Evolutionary conservation across 225 moss, liverwort and hornwort genomes (phyloP).

Genomic region (Sphagnum contortum): DNA sequence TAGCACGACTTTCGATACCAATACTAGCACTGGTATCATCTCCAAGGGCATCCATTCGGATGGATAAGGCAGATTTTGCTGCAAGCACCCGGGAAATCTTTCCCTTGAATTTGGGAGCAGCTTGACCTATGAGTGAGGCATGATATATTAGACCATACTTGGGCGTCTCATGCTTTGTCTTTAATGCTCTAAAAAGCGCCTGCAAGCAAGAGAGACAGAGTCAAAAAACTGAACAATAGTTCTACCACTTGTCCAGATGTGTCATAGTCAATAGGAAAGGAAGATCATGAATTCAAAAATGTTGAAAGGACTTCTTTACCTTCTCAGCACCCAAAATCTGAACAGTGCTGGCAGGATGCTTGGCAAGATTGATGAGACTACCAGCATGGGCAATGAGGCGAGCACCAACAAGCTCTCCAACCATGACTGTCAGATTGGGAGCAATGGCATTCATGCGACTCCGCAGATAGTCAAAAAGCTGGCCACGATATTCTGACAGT

Average conservation of each 20-base stretch:
- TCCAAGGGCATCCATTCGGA: conserved; percentile 74
- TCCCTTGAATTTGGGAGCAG: conserved; percentile 82
- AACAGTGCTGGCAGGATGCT: conserved; percentile 78
- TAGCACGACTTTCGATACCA: conserved; percentile 58
- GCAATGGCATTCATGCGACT: conserved; percentile 90
- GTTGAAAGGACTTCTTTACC: conserved; percentile 5
- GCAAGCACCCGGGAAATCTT: conserved; percentile 90
- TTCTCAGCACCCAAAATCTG: conserved; percentile 93
- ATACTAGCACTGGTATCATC: conserved; percentile 52
- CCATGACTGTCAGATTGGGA: conserved; percentile 72
- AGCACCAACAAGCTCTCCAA: conserved; percentile 79
- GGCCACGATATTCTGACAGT: conserved; percentile 58
- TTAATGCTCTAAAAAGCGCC: conserved; percentile 79
- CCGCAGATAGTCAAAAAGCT: conserved; percentile 71
- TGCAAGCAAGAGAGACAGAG: conserved; percentile 5
- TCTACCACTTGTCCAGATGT: too few relatives aligned
- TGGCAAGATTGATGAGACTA: conserved; percentile 71
- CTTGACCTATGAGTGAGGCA: conserved; percentile 81
- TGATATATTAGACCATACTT: conserved; percentile 95
- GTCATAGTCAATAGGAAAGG: too few relatives aligned
- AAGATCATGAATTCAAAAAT: too few relatives aligned
- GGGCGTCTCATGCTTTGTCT: conserved; percentile 95
- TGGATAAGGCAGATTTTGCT: conserved; percentile 72
- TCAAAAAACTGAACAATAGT: too few relatives aligned
- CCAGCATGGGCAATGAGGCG: conserved; percentile 80